Percentiles rank a stretch among this genome's conserved stretches.
Evolutionary conservation across 75 land plant species (phyloP).

Genomic region (Picea sitchensis): DNA sequence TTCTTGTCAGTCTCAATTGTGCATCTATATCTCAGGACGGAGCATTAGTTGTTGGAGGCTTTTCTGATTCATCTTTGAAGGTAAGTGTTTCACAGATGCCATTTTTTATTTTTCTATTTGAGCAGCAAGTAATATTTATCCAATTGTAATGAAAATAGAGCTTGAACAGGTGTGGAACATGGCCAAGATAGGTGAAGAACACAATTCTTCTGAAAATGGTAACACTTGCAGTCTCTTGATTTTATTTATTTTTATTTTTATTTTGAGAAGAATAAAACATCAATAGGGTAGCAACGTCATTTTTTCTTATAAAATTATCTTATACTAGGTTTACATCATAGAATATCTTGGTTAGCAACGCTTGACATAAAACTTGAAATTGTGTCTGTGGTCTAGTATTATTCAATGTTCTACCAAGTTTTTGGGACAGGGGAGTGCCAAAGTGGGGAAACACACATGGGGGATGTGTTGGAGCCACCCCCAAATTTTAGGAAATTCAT

Average conservation of each 20-base stretch:
- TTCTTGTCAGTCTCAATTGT: conserved; percentile 74
- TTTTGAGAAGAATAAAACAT: neutral
- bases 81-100: conserved; percentile 20
- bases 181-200: conserved; percentile 75
- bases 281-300: neutral
- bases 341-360: neutral
- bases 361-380: neutral
- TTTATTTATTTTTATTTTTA: no score
- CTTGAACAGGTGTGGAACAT: conserved; percentile 88
- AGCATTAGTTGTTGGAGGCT: conserved; percentile 93
- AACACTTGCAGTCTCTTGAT: neutral
- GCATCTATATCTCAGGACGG: conserved; percentile 96
- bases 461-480: no score
- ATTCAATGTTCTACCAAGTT: no score
- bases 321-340: neutral
- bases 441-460: no score
- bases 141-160: neutral
- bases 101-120: neutral
- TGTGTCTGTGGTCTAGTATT: neutral
- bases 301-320: neutral
- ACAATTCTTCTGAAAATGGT: conserved; percentile 29
- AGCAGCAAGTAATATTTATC: neutral
- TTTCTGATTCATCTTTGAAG: conserved; percentile 98
- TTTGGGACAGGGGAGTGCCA: no score
- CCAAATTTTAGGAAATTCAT: no score